Evolutionary conservation across 2,329 filamentous ascomycete genomes (phyloP), one percentile per base, ranked within the genome.

Genomic region (Colletotrichum sp.): DNA sequence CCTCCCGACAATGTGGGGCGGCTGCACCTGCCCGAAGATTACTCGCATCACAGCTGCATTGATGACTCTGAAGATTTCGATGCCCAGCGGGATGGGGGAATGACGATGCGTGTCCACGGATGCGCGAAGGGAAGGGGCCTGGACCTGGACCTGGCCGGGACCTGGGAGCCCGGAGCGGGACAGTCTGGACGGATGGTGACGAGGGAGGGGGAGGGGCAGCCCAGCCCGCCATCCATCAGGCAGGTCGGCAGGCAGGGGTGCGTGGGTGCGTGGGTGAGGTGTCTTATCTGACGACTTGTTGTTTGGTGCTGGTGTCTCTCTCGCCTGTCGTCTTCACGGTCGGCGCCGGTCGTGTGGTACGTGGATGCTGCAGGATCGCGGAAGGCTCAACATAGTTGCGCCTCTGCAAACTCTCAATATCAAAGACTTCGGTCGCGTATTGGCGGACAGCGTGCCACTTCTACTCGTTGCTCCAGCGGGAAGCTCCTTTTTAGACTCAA

Each of bases 41-140:
- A 65, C 66, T 73, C 57, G 71, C 71, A 70, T 73, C 24, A 59
- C 55, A 49, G 70, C 21, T 64, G 71, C 71, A 71, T 62, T 60
- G 24, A 52, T 55, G 52, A 60, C 32, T 49, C 5, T 44, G 49
- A 34, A 71, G 68, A 75, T 60, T 63, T 49, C 59, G 18, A 30
- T 55, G 24, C 13, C 34, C 36, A 55, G 65, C 24, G n/a, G 24
- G 67, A 69, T 63, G 30, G 57, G 66, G 55, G 32, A 66, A 71
- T 60, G 72, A 71, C 34, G 44, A 62, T 66, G 60, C 18, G 26
- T 34, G 52, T 44, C 44, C 44, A 49, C 44, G 44, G 44, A 10
- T 49, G 44, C 59, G 18, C 57, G 28, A 66, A 49, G 44, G 49
- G 9, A 39, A 73, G 39, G 36, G 55, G 26, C 28, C 26, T 30